Base-by-base conservation (phyloP, 2,329 filamentous ascomycete genomes). In the Hortaea werneckii region DNA sequence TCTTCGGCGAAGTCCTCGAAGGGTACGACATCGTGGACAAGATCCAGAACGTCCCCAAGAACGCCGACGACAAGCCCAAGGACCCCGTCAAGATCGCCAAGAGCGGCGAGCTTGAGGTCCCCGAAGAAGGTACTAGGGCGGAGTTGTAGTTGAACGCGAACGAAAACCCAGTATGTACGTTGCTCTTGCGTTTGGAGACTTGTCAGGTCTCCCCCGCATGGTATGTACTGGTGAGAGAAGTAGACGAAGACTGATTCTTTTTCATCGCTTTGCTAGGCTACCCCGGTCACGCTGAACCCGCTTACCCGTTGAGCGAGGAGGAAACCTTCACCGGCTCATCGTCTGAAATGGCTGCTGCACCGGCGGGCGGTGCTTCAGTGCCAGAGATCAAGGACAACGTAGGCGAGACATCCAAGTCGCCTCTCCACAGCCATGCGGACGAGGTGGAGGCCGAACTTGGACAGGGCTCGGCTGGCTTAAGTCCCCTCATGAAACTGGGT, bases 71-170 rank as follows among this genome's bases (percentile, higher is more conserved):
- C 32, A 84, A 80, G 70, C 87, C 87, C 28, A 64, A 65, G 51
- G 69, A 81, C 70, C 64, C 74, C 13, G 74, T 92, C 69, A 89
- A 81, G 75, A 87, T 94, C 62, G 76, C 67, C 65, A 86, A 88
- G 78, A 87, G 83, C 70, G 87, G 87, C 68, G 85, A 90, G 76
- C 73, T 92, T 59, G 77, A 82, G 67, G 82, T 89, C 56, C 83
- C 85, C 66, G 74, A 80, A 75, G 87, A 92, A 92, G 87, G 87
- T 92, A 90, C 87, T 75, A 84, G 88, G 72, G 78, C 82, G 72
- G 86, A 92, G 73, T 84, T 92, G 70, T 92, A 83, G 78, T 20
- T 20, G 20, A 20, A 20, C 20, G 20, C 20, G 20, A 20, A 20
- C 20, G 20, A 20, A 20, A 20, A 20, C 20, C 71, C 55, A 56